Base-by-base conservation (phyloP, 75 land plant genomes). In the Adiantum capillusveneris region DNA sequence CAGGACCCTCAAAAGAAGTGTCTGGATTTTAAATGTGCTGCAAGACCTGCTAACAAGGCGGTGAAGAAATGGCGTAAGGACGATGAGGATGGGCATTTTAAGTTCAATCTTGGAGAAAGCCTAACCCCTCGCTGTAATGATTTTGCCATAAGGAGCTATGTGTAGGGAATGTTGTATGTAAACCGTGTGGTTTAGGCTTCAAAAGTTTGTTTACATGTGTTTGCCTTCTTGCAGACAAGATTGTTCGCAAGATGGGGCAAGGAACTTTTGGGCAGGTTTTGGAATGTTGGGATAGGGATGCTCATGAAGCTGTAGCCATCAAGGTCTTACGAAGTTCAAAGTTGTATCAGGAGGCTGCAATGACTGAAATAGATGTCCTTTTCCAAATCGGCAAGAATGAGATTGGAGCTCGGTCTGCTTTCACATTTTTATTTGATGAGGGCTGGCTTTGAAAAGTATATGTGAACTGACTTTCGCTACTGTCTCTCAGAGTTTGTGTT, bases 241-340 rank as follows among this genome's bases (percentile, higher is more conserved):
- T 87, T 49, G 62, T 72, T 62, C 70, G 87, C 77, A 91, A 87
- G 63, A 84, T 91, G 88, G 97, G 97, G 60, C 93, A 90, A 87
- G 96, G 96, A 25, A 90, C 96, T 25, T 90, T 90, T 87, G 96
- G 96, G n/a, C 84, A 76, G 66, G 96, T 90, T 25, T 56, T 90
- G 66, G 92, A 90, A 69, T 90, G 96, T 67, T 90, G 92, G 92
- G 96, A 90, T 39, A 67, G 93, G 42, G 82, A 87, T 57, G 67
- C 19, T 16, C 77, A 77, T 46, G 93, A 84, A 41, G 79, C 69
- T 83, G 96, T 90, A 52, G 96, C 96, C 29, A 74, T 90, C 22
- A 87, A 90, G 65, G 77, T 90, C 29, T 65, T 90, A 18, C 79
- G 92, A 7, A 79, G 81, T 20, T 63, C 82, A 16, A 75, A 78